phyloP scores from a whole-genome alignment of 768 basidiomycete genomes.

The Auriscalpium vulgare region DNA sequence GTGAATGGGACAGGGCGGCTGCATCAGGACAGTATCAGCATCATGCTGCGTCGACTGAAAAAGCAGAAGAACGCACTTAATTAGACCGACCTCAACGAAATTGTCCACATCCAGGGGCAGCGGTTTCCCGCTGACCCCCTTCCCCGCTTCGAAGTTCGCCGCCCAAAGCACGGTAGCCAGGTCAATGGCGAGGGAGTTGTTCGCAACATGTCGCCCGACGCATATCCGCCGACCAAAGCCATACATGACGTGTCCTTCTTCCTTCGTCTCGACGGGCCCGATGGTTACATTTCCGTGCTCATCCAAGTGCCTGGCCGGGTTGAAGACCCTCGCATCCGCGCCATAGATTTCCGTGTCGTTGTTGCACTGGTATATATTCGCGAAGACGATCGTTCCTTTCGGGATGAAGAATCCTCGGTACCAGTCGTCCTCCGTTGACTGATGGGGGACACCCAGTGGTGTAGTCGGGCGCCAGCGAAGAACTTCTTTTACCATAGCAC shows the following conservation, averaged over 20 bases:
- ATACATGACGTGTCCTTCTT: slow-evolving; percentile 7
- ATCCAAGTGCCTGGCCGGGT: slow-evolving; percentile 12
- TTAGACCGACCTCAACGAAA: slow-evolving; percentile 2
- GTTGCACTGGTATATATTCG: slow-evolving; percentile 14
- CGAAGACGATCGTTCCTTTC: slow-evolving; percentile 20
- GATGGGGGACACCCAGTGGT: slow-evolving; percentile 14
- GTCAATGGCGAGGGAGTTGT: slow-evolving; percentile 13
- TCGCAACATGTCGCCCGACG: slow-evolving; percentile 10
- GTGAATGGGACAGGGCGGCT: neutral
- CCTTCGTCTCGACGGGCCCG: neutral
- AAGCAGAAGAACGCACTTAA: slow-evolving; percentile 4
- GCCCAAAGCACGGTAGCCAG: slow-evolving; percentile 13
- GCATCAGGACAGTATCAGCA: neutral
- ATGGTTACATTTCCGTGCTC: neutral
- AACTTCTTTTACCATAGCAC: slow-evolving; percentile 28
- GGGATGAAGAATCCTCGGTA: slow-evolving; percentile 12
- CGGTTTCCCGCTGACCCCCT: slow-evolving; percentile 5
- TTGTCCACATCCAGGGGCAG: neutral
- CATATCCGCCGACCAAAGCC: slow-evolving; percentile 15
- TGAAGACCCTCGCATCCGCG: slow-evolving; percentile 11
- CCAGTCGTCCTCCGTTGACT: neutral
- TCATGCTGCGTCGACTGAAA: neutral
- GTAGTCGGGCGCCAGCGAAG: slow-evolving; percentile 19
- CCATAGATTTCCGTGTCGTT: slow-evolving; percentile 3
- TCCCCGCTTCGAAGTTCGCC: slow-evolving; percentile 1